These are phyloP conservation scores for Sabuloglossum arenarium DNA, from an alignment of 495 filamentous ascomycete genomes.

Conservation along the genomic window DNA sequence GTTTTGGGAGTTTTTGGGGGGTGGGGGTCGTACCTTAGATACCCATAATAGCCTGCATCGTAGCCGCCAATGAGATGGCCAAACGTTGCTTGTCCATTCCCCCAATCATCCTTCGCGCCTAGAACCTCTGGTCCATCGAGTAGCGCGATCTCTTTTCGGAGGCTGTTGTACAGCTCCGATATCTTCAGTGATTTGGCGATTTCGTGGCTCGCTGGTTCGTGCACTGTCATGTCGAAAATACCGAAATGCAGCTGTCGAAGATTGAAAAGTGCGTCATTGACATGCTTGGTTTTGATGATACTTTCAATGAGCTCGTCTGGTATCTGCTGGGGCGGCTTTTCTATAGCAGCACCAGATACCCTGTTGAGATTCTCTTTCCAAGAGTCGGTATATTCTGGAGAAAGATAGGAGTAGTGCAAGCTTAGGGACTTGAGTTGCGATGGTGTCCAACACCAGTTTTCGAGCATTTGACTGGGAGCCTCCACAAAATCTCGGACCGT, in stretches of 20 bases:
- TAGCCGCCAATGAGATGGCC: constrained; percentile 55
- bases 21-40: constrained; percentile 28
- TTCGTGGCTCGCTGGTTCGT: constrained; percentile 18
- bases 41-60: constrained; percentile 57
- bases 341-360: constrained; percentile 6
- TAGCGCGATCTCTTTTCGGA: constrained; percentile 32
- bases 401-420: constrained; percentile 42
- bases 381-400: constrained; percentile 32
- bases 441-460: constrained; percentile 61
- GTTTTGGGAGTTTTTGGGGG: neutral
- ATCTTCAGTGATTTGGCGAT: constrained; percentile 17
- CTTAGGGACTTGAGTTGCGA: constrained; percentile 43
- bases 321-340: constrained; percentile 27
- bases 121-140: constrained; percentile 42
- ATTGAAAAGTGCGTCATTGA: constrained; percentile 49
- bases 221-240: constrained; percentile 36
- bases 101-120: constrained; percentile 35
- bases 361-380: constrained; percentile 29
- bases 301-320: constrained; percentile 40
- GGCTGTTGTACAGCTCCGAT: constrained; percentile 17
- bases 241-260: constrained; percentile 48
- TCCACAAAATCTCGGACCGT: constrained; percentile 57
- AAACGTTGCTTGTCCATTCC: constrained; percentile 46
- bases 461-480: constrained; percentile 51
- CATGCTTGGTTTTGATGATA: constrained; percentile 43